These are phyloP conservation scores for Kazachstania africana DNA, from an alignment of 805 yeast genomes.

Conservation along the genomic window DNA sequence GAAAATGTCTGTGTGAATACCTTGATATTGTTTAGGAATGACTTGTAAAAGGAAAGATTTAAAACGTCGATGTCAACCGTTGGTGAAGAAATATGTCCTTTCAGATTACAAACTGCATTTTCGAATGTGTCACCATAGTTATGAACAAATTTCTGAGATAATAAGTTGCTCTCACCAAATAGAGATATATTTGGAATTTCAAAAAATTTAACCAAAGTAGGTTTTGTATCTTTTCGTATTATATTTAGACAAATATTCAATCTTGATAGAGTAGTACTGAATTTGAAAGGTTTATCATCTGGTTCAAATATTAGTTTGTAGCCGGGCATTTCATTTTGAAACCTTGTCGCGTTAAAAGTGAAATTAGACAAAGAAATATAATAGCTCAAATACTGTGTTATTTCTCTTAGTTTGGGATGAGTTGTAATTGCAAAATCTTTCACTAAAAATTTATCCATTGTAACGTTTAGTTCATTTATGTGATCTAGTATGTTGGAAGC, in stretches of 20 bases:
- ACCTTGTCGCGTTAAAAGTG: conserved; percentile 19
- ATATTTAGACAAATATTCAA: conserved; percentile 24
- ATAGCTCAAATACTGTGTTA: conserved; percentile 14
- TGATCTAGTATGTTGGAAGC: conserved; percentile 2
- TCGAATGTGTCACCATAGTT: conserved; percentile 11
- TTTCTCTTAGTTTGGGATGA: conserved; percentile 10
- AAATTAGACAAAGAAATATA: conserved; percentile 16
- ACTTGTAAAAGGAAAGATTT: conserved; percentile 28
- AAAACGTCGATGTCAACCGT: conserved; percentile 33
- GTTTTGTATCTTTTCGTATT: conserved; percentile 6
- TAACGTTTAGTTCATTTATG: conserved; percentile 12
- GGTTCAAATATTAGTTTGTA: conserved; percentile 32
- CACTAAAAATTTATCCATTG: conserved; percentile 14
- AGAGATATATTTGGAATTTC: conserved; percentile 30
- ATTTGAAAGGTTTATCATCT: conserved; percentile 33
- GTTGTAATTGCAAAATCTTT: conserved; percentile 15
- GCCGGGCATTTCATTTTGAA: conserved; percentile 32
- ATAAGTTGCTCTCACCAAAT: conserved; percentile 30
- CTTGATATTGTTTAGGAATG: conserved; percentile 20
- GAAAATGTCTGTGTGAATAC: conserved; percentile 15
- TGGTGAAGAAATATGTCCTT: conserved; percentile 33
- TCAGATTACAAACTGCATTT: conserved; percentile 27
- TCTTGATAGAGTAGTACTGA: conserved; percentile 29
- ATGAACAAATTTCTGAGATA: conserved; percentile 27
- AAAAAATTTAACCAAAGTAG: conserved; percentile 11